Base-by-base conservation (phyloP, 352 stramenopile genomes). In the Globisporangium acanthophoron region DNA sequence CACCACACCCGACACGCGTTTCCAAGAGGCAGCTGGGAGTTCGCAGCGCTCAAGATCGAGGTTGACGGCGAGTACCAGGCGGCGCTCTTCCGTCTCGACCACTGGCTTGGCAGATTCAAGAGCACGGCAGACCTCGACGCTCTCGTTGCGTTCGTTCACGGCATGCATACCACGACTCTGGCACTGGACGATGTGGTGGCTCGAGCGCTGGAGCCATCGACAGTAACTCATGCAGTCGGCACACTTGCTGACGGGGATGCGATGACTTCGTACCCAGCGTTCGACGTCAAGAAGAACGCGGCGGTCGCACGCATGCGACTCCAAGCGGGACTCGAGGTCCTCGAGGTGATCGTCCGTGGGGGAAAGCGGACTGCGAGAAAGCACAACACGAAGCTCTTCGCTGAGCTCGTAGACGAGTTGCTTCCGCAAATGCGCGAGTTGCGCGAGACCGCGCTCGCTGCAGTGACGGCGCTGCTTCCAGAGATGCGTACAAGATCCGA, bases 11-110 rank as follows among this genome's bases (percentile, higher is more conserved):
- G 21, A 46, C 29, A 39, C 9, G 29, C 65, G 37, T 75, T 70
- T 24, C 60, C 60, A 40, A 31, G 37, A 9, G 75, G 75, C 5
- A 85, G 73, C 40, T 88, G 78, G 78, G 73, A 84, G 44, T 85
- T 85, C 64, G 78, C 67, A 15, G 67, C 68, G 2, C 58, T 69
- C 16, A 76, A 69, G 5, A 85, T 88, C 56, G 56, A 56, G n/a
- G 71, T 80, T 44, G 78, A 86, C 43, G 71, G 63, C 6, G 61
- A 69, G n/a, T 87, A 87, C 52, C 77, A 87, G 59, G 46, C 54
- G 4, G 67, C 56, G 4, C 57, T 87, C 9, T 73, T 72, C 21
- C 51, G 64, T 15, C 63, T 85, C 20, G 67, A 70, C 9, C 65
- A 82, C 54, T 80, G 69, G 73, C 54, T 87, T n/a, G 43, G 67